Evolutionary conservation across 2,329 filamentous ascomycete genomes (phyloP).

Genomic region (Beauveria caledonica): DNA sequence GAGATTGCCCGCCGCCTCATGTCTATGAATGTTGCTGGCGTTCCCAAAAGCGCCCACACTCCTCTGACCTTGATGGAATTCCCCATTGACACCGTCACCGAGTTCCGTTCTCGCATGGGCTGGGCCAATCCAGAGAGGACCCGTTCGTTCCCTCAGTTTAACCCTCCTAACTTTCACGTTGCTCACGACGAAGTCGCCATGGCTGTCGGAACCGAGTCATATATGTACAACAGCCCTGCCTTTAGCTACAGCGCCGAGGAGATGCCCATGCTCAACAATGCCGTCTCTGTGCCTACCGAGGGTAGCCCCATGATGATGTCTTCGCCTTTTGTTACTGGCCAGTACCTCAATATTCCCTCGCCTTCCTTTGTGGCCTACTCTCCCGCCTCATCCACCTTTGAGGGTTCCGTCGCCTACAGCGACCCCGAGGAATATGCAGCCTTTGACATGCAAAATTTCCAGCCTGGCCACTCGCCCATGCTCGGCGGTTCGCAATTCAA

Average conservation of each 20-base stretch:
- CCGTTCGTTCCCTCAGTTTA: slow-evolving; percentile 53
- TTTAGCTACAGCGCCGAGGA: slow-evolving; percentile 60
- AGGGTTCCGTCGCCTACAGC: slow-evolving; percentile 55
- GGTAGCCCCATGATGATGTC: slow-evolving; percentile 49
- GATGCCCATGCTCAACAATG: slow-evolving; percentile 45
- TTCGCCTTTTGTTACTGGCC: slow-evolving; percentile 44
- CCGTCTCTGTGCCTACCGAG: slow-evolving; percentile 38
- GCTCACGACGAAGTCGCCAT: slow-evolving; percentile 37
- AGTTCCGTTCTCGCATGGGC: slow-evolving; percentile 62
- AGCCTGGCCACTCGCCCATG: slow-evolving; percentile 38
- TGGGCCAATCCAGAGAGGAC: slow-evolving; percentile 54
- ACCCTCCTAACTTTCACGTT: slow-evolving; percentile 43
- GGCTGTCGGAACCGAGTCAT: slow-evolving; percentile 33
- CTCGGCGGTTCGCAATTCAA: slow-evolving; percentile 36
- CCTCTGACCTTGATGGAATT: slow-evolving; percentile 63
- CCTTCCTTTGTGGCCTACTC: slow-evolving; percentile 53
- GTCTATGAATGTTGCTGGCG: slow-evolving; percentile 55
- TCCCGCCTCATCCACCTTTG: slow-evolving; percentile 54
- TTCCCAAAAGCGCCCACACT: slow-evolving; percentile 48
- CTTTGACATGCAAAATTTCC: slow-evolving; percentile 37
- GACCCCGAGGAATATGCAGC: slow-evolving; percentile 49
- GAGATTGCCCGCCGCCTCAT: slow-evolving; percentile 73
- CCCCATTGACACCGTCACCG: slow-evolving; percentile 59
- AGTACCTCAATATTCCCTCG: slow-evolving; percentile 57
- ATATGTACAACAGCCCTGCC: slow-evolving; percentile 47